A percentile compares a stretch with the other conserved stretches of the same genome.
Evolutionary conservation across 148 eudicot species (phyloP).

Genomic region (Chenopodium berlandieri): DNA sequence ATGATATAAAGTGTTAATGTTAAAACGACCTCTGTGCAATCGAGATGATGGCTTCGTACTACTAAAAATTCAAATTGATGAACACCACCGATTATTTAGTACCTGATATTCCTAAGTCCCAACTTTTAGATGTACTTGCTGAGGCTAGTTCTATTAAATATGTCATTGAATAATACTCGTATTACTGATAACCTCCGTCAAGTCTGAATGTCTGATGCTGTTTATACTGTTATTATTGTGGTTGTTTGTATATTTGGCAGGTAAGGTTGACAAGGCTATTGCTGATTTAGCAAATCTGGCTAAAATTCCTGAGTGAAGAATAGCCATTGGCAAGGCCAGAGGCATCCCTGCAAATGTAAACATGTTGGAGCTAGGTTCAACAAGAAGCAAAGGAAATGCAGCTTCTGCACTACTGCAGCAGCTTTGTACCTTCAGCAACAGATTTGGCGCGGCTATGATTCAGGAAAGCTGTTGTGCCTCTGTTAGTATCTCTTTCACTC

Average conservation of each 20-base stretch:
- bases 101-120: too few species aligned
- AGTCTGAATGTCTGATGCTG: background rate
- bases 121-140: background rate
- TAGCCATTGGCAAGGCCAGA: conserved; percentile 66
- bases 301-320: conserved; percentile 70
- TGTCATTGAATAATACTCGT: background rate
- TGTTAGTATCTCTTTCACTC: conserved; percentile 74
- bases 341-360: conserved; percentile 82
- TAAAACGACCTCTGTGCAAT: conserved; percentile 2
- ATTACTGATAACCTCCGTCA: background rate
- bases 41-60: background rate
- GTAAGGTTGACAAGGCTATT: conserved; percentile 54
- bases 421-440: conserved; percentile 59
- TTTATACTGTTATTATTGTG: background rate
- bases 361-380: conserved; percentile 82
- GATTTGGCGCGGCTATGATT: conserved; percentile 59
- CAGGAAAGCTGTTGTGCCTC: conserved; percentile 88
- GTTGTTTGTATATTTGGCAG: background rate
- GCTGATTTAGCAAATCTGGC: conserved; percentile 89
- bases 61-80: background rate
- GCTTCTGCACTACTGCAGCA: conserved; percentile 86
- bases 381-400: conserved; percentile 89
- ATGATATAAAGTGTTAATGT: background rate
- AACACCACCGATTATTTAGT: background rate
- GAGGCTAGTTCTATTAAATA: background rate